These are phyloP conservation scores for Sordaria brevicollis DNA, from an alignment of 495 filamentous ascomycete genomes.

Conservation along the genomic window DNA sequence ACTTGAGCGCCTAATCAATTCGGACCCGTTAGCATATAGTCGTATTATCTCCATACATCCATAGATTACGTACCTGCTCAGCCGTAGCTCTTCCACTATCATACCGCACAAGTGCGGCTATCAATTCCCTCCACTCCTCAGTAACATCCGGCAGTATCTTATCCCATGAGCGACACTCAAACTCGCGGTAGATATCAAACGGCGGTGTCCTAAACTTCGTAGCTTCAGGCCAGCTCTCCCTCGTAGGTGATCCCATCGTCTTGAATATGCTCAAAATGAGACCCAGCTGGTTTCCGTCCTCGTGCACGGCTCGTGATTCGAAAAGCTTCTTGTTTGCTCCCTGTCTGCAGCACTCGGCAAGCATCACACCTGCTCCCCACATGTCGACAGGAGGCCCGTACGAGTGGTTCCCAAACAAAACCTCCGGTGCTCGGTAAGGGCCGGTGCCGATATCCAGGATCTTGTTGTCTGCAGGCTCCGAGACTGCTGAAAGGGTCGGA, in stretches of 20 bases:
- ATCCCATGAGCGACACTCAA: slow-evolving; percentile 23
- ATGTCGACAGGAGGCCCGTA: slow-evolving; percentile 71
- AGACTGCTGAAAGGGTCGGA: slow-evolving; percentile 40
- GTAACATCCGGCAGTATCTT: slow-evolving; percentile 7
- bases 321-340: slow-evolving; percentile 53
- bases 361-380: slow-evolving; percentile 81
- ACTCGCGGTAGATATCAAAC: slow-evolving; percentile 43
- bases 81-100: slow-evolving; percentile 10
- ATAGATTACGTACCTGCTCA: slow-evolving; percentile 5
- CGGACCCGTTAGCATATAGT: neutral
- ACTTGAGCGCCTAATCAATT: neutral
- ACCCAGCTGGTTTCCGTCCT: slow-evolving; percentile 83
- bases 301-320: slow-evolving; percentile 55
- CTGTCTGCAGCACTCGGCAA: slow-evolving; percentile 54
- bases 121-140: slow-evolving; percentile 8
- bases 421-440: slow-evolving; percentile 80
- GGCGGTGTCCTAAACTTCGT: slow-evolving; percentile 36
- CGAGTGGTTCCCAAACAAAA: slow-evolving; percentile 69
- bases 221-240: slow-evolving; percentile 63
- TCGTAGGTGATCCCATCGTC: slow-evolving; percentile 73
- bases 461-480: slow-evolving; percentile 59
- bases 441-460: slow-evolving; percentile 91
- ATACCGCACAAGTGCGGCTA: slow-evolving; percentile 8
- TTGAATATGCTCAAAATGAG: slow-evolving; percentile 85
- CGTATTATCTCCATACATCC: neutral